These are phyloP conservation scores for Cubamyces sp. DNA, from an alignment of 768 basidiomycete genomes.

Conservation along the genomic window DNA sequence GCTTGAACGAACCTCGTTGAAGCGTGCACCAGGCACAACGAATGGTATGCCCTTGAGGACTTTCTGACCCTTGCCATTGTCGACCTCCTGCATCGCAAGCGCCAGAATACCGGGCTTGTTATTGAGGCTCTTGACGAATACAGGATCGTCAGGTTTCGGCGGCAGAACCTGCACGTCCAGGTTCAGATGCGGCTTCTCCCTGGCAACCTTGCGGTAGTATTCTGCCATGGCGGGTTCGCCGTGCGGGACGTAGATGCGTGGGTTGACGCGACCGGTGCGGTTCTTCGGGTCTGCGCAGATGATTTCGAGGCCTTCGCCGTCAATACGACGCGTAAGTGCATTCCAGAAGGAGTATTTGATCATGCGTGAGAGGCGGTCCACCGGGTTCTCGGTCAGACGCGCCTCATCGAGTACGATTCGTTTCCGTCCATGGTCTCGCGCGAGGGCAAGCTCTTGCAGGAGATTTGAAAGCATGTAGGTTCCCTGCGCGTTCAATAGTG, in stretches of 20 bases:
- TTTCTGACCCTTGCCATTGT: conserved; percentile 76
- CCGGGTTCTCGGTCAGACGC: conserved; percentile 96
- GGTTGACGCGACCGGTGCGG: conserved; percentile 85
- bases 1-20: conserved; percentile 75
- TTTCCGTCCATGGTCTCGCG: conserved; percentile 92
- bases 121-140: conserved; percentile 91
- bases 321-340: conserved; percentile 93
- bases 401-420: conserved; percentile 98
- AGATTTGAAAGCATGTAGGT: conserved; percentile 99
- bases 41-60: conserved; percentile 94
- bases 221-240: conserved; percentile 94
- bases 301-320: conserved; percentile 95
- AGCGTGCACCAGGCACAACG: conserved; percentile 93
- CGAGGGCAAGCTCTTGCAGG: conserved; percentile 96
- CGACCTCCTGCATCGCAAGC: conserved; percentile 91
- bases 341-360: conserved; percentile 99
- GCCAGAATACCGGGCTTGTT: conserved; percentile 93
- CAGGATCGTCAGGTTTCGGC: conserved; percentile 81
- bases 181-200: conserved; percentile 91
- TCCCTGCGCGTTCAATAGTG: conserved; percentile 53
- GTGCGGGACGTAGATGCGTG: conserved; percentile 93
- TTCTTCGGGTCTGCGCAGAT: conserved; percentile 99
- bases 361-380: conserved; percentile 96
- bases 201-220: conserved; percentile 91
- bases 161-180: conserved; percentile 93